Evolutionary conservation across 2,329 filamentous ascomycete genomes (phyloP).

Genomic region (Fusarium sororula): DNA sequence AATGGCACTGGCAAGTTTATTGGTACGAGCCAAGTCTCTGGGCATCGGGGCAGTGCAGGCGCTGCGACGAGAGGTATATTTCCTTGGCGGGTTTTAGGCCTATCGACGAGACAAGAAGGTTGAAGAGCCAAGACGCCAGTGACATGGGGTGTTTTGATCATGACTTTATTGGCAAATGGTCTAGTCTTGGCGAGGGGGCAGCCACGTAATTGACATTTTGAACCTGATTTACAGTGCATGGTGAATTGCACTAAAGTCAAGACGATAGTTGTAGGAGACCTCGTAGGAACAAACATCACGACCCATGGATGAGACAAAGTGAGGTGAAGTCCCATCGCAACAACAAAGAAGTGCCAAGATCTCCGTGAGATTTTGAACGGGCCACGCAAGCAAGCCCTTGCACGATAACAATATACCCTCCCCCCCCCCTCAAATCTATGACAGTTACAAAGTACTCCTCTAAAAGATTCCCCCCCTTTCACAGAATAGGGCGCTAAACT

Average conservation of each 20-base stretch:
- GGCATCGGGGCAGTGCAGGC: slow-evolving; percentile 41
- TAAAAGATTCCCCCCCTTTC: background rate
- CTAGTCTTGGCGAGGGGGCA: slow-evolving; percentile 26
- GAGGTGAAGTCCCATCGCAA: slow-evolving; percentile 3
- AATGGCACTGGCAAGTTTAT: background rate
- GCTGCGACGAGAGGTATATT: background rate
- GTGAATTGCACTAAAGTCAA: background rate
- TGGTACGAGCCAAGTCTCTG: slow-evolving; percentile 40
- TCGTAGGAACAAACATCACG: background rate
- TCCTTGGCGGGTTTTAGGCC: slow-evolving; percentile 25
- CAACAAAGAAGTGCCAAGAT: slow-evolving; percentile 22
- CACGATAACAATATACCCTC: background rate
- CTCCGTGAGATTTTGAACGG: slow-evolving; percentile 3
- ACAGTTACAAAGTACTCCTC: background rate
- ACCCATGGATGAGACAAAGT: background rate
- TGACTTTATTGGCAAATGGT: slow-evolving; percentile 14
- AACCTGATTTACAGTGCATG: slow-evolving; percentile 12
- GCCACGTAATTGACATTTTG: slow-evolving; percentile 29
- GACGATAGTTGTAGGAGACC: background rate
- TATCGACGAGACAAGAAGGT: slow-evolving; percentile 1
- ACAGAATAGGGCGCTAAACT: slow-evolving; percentile 33
- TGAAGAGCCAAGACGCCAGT: slow-evolving; percentile 24
- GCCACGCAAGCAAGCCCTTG: slow-evolving; percentile 33
- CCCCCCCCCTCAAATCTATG: fast-evolving
- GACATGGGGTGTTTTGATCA: slow-evolving; percentile 9